These are phyloP conservation scores for Aspergillus thermomutatus DNA, from an alignment of 2,329 filamentous ascomycete species.

Conservation along the genomic window DNA sequence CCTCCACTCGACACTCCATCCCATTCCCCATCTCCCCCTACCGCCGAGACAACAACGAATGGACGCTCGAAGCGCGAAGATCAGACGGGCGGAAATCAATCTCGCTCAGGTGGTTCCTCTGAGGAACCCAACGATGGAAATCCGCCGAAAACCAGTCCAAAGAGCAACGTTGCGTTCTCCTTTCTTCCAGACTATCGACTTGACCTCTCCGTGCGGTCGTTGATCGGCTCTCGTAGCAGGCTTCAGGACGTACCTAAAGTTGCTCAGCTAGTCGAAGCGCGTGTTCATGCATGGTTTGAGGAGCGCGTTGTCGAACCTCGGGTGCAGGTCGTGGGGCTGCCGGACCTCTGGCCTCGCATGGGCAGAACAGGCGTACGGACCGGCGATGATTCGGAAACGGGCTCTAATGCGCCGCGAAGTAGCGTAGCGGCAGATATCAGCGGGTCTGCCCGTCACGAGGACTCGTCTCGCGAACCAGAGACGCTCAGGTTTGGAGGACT, in stretches of 20 bases:
- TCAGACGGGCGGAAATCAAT: slow-evolving; percentile 9
- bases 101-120: neutral
- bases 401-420: slow-evolving; percentile 29
- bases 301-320: slow-evolving; percentile 63
- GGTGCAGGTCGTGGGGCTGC: slow-evolving; percentile 62
- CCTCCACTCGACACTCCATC: slow-evolving; percentile 34
- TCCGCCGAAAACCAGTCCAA: slow-evolving; percentile 51
- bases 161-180: slow-evolving; percentile 88
- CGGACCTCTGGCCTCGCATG: slow-evolving; percentile 61
- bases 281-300: slow-evolving; percentile 65
- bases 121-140: slow-evolving; percentile 9
- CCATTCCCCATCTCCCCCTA: slow-evolving; percentile 27
- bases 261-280: slow-evolving; percentile 61
- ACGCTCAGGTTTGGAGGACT: slow-evolving; percentile 33
- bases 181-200: slow-evolving; percentile 67
- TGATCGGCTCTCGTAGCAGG: slow-evolving; percentile 60
- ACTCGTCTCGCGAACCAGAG: slow-evolving; percentile 24
- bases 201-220: slow-evolving; percentile 61
- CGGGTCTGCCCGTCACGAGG: slow-evolving; percentile 19
- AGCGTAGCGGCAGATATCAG: slow-evolving; percentile 27
- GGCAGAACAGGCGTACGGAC: slow-evolving; percentile 44
- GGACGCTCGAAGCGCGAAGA: slow-evolving; percentile 6
- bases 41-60: slow-evolving; percentile 11
- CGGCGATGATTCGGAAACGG: slow-evolving; percentile 41
- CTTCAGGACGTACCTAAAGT: slow-evolving; percentile 66